Evolutionary conservation across 2,329 filamentous ascomycete species (phyloP).

Genomic region (Mariannaea elegans): DNA sequence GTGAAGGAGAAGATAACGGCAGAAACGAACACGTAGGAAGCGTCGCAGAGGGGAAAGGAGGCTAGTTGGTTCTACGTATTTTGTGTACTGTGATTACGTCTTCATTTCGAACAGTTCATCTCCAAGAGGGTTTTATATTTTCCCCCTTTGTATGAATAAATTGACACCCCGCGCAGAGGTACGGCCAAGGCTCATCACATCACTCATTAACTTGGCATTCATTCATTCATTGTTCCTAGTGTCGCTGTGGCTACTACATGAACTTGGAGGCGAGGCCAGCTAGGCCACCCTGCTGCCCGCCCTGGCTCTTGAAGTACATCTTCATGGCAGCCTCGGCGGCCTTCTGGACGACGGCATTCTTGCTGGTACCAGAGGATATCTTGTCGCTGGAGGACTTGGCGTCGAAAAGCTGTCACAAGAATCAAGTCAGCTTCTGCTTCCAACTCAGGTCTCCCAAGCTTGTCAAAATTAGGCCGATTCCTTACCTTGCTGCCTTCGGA

Average conservation of each 20-base stretch:
- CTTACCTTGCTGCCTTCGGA: conserved; percentile 81
- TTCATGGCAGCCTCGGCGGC: conserved; percentile 89
- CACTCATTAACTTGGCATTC: not conserved
- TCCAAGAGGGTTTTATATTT: not conserved
- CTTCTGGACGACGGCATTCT: conserved; percentile 80
- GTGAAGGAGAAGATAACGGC: conserved; percentile 30
- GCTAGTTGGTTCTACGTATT: not conserved
- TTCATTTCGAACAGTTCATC: conserved; percentile 1
- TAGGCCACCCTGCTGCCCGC: conserved; percentile 54
- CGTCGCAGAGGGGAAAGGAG: not conserved
- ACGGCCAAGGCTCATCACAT: no score
- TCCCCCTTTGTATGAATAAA: conserved; percentile 2
- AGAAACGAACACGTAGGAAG: conserved; percentile 15
- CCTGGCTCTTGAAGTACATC: conserved; percentile 87
- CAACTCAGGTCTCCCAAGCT: not conserved
- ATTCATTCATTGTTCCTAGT: not conserved
- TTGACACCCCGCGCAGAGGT: not conserved
- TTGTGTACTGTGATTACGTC: not conserved
- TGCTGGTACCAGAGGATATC: conserved; percentile 68
- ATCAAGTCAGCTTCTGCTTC: conserved; percentile 16
- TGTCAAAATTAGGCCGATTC: not conserved
- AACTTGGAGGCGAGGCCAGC: conserved; percentile 59
- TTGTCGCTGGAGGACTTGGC: conserved; percentile 64
- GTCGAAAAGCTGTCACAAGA: conserved; percentile 64
- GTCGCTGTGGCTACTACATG: conserved; percentile 36